Percentiles rank a stretch among this genome's conserved stretches.
Conservation (phyloP, 75 land plant species). For the Chamaecyparis obtusa region DNA sequence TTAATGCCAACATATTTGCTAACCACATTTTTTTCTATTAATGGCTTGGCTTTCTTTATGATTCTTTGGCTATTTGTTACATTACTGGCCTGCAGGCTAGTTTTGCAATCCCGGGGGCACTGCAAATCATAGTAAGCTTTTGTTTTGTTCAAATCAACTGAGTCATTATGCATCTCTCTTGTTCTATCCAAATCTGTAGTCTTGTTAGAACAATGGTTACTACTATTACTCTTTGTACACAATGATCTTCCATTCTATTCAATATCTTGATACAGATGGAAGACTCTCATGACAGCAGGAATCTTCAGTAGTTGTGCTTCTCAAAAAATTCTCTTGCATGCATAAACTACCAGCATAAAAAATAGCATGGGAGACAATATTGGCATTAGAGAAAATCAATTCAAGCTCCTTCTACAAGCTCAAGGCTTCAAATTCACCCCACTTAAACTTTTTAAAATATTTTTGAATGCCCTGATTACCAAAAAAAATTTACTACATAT, state of each 20-base stretch:
- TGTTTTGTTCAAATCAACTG: background rate
- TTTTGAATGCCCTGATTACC: too few relatives aligned
- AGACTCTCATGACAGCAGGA: background rate
- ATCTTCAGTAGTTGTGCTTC: background rate
- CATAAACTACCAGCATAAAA: background rate
- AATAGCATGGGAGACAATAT: background rate
- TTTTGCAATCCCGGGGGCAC: background rate
- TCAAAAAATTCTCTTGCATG: background rate
- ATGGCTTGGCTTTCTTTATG: background rate
- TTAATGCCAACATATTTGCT: background rate
- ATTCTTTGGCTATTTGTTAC: background rate
- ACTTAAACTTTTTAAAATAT: background rate
- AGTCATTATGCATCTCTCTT: background rate
- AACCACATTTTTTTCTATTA: background rate
- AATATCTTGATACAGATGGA: background rate
- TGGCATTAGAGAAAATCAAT: background rate
- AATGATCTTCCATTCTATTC: background rate
- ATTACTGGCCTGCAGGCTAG: background rate
- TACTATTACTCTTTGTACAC: background rate
- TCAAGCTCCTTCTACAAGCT: background rate
- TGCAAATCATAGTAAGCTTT: background rate
- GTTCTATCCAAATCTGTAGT: background rate
- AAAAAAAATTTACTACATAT: too few relatives aligned
- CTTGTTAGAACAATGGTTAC: background rate
- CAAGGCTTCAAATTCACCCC: background rate